Evolutionary conservation across 139 green algal species (phyloP), one percentile per base, ranked within the genome.

Genomic region (Choricystis sp.): DNA sequence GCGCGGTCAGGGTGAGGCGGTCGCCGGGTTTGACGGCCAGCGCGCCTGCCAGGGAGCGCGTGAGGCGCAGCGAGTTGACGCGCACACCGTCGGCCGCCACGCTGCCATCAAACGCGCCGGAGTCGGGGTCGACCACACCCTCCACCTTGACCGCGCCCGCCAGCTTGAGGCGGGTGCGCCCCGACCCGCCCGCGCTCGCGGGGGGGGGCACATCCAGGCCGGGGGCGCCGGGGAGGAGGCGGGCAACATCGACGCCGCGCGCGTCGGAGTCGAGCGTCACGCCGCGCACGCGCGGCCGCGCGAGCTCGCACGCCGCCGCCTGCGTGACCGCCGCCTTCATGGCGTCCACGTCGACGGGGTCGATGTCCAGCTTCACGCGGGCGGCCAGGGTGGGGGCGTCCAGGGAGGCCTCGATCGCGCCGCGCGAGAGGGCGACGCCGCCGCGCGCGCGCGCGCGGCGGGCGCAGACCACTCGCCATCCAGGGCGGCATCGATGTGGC

Each of bases 21-120:
- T n/a, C n/a, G n/a, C n/a, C n/a, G n/a, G n/a, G n/a, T n/a, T n/a
- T n/a, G 3, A 81, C 31, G 26, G 72, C 30, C 58, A 87, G 57
- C 19, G 31, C 64, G 23, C 76, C 81, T 4, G 56, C 60, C 57
- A 87, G 66, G 52, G 73, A 67, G 19, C 71, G 73, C 25, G 69
- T 74, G 57, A 89, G 69, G 68, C 74, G 73, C 49, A 89, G 67
- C 71, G 87, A 79, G 65, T 89, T 89, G 55, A 87, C 56, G 5
- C 74, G 67, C 61, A 89, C 31, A 23, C 73, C 69, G 58, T 89
- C 76, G 30, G 87, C 63, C 4, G 65, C 67, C 29, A 88, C 48
- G 24, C 66, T 63, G n/a, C 80, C 80, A 49, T 26, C 25, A 64
- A 79, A 81, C 58, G 57, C 21, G 59, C 71, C 67, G 49, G 20